Evolutionary conservation across 2,329 filamentous ascomycete species (phyloP).

Genomic region (Hirsutella thompsonii): DNA sequence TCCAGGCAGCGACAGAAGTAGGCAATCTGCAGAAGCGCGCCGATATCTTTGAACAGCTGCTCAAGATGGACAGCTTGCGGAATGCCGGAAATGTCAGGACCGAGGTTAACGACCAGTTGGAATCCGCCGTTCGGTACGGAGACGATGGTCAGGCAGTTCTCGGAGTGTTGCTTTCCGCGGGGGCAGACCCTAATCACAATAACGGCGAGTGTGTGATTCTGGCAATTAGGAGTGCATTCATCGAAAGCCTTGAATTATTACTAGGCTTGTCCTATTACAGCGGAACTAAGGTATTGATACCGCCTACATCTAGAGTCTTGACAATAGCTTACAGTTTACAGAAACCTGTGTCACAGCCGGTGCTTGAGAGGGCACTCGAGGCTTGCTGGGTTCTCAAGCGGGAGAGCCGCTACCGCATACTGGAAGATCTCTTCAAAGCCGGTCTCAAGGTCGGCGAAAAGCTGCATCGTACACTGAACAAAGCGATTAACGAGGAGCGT

Average conservation of each 20-base stretch:
- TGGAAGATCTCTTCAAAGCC: constrained; percentile 37
- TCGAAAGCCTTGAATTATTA: constrained; percentile 36
- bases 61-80: constrained; percentile 35
- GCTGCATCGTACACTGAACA: constrained; percentile 34
- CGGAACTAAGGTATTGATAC: constrained; percentile 24
- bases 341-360: constrained; percentile 32
- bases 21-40: constrained; percentile 34
- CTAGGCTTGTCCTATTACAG: constrained; percentile 31
- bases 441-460: constrained; percentile 35
- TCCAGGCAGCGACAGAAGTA: constrained; percentile 41
- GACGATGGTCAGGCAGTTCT: constrained; percentile 35
- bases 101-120: constrained; percentile 35
- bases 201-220: constrained; percentile 42
- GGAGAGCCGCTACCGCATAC: constrained; percentile 33
- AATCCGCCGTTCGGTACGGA: constrained; percentile 38
- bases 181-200: constrained; percentile 42
- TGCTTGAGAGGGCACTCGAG: constrained; percentile 37
- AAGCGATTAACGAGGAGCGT: constrained; percentile 39
- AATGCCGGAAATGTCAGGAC: constrained; percentile 17
- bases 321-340: constrained; percentile 9
- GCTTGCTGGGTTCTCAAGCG: constrained; percentile 37
- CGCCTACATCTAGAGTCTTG: neutral
- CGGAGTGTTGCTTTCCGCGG: constrained; percentile 34
- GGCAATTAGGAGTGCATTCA: constrained; percentile 36
- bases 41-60: constrained; percentile 35